Conservation (phyloP, 306 rosid genomes). For the Medicago truncatula region MtrunA17r5.0-ANR NC_053045.1:9597001-9597500, state of each 20-base stretch:
- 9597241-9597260: not conserved
- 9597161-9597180: constrained; percentile 22
- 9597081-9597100: constrained; percentile 60
- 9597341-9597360: not conserved
- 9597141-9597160: not conserved
- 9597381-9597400: not conserved
- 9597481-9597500: too few species aligned
- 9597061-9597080: constrained; percentile 53
- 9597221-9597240: constrained; percentile 37
- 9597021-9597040: constrained; percentile 36
- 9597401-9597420: not conserved
- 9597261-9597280: not conserved
- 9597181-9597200: constrained; percentile 25
- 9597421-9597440: not conserved
- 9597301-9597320: not conserved
- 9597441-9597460: not conserved
- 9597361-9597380: not conserved
- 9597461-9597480: not conserved
- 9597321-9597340: not conserved
- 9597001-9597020: constrained; percentile 42
- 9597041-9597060: constrained; percentile 32
- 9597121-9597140: constrained; percentile 36
- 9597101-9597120: constrained; percentile 40
- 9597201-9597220: constrained; percentile 27
- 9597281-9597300: not conserved